A percentile compares a stretch with the other conserved stretches of the same genome.
Conservation (phyloP, 176 grass and related monocot species). For the Oryza rufipogon region DNA sequence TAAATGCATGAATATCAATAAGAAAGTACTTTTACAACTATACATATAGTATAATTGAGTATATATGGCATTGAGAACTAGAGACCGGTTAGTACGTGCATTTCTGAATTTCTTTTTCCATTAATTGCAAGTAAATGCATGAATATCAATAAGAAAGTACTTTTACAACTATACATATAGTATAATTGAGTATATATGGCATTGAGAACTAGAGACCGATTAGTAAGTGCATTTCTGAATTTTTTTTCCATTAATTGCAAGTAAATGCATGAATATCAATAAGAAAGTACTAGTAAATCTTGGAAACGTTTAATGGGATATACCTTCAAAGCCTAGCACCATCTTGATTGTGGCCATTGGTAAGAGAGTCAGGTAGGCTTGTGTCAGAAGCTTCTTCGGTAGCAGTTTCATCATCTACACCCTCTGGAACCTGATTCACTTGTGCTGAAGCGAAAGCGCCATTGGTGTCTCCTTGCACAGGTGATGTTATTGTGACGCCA, state of each 20-base stretch:
- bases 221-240: background rate
- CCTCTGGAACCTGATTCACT: conserved; percentile 27
- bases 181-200: too few species aligned
- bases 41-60: too few species aligned
- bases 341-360: background rate
- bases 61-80: too few species aligned
- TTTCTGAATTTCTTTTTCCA: too few species aligned
- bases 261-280: background rate
- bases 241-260: background rate
- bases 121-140: too few species aligned
- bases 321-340: conserved; percentile 33
- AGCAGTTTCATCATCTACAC: conserved; percentile 1
- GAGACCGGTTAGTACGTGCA: too few species aligned
- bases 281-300: background rate
- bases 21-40: background rate
- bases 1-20: background rate
- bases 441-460: conserved; percentile 11
- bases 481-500: conserved; percentile 35
- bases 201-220: too few species aligned
- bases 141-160: too few species aligned
- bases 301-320: background rate
- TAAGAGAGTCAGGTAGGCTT: background rate
- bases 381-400: background rate
- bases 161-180: background rate
- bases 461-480: background rate